These are phyloP conservation scores for Dendrobium huoshanense DNA, from an alignment of 106 monocot species.

Conservation along the genomic window DNA sequence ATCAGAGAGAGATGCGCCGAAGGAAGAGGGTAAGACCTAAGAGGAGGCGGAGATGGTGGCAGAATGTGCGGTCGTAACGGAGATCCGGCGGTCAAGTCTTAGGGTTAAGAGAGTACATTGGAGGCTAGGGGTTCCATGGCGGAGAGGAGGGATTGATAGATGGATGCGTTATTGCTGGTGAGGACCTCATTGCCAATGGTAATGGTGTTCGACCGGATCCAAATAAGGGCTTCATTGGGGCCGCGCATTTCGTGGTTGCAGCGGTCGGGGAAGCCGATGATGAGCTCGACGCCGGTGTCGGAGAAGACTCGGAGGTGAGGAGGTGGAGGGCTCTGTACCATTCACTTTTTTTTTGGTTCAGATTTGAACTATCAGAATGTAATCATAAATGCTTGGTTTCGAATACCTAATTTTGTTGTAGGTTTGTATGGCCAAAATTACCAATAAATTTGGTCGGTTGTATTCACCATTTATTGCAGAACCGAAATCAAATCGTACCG, in stretches of 20 bases:
- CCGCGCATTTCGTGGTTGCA: conserved; percentile 13
- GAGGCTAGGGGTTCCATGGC: conserved; percentile 22
- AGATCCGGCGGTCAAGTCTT: conserved; percentile 11
- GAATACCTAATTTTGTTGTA: too few species aligned
- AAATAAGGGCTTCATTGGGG: conserved; percentile 8
- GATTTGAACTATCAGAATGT: too few species aligned
- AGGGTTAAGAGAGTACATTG: conserved; percentile 15
- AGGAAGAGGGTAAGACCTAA: conserved; percentile 11
- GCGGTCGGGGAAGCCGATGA: conserved; percentile 24
- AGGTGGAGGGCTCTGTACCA: conserved; percentile 17
- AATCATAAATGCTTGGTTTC: too few species aligned
- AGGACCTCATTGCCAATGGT: conserved; percentile 26
- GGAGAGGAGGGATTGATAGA: conserved; percentile 15
- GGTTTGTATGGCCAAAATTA: too few species aligned
- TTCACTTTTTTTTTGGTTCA: background rate
- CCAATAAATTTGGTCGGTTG: too few species aligned
- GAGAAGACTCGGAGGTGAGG: conserved; percentile 18
- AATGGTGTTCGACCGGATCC: conserved; percentile 20
- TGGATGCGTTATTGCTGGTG: conserved; percentile 21
- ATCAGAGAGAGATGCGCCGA: conserved; percentile 6
- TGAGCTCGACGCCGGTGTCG: conserved; percentile 24
- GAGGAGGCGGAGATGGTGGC: conserved; percentile 16
- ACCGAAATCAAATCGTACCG: too few species aligned
- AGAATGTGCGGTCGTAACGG: conserved; percentile 17
- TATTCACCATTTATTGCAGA: too few species aligned